Base-by-base conservation (phyloP, 164 flowering plant species). In the Vitis rotundifolia region DNA sequence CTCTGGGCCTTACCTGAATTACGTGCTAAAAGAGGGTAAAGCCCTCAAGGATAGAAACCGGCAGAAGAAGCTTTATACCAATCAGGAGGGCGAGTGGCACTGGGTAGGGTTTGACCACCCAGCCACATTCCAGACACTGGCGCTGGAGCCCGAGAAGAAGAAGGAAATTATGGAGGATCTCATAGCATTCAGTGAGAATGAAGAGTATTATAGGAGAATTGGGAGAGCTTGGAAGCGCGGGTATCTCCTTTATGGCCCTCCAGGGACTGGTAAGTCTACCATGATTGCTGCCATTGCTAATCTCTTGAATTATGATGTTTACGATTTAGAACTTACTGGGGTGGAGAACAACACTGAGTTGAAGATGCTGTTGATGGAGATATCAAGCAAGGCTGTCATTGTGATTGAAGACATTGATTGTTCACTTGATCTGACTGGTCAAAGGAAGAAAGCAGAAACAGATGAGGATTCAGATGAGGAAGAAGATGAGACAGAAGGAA, bases 241-340 rank as follows among this genome's bases (percentile, higher is more conserved):
- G 9, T 82, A 86, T 63, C 77, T 86, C 1, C 80, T 86, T 0
- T 73, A 79, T 54, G 90, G 89, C 3, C 86, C 86, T 2, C 84
- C 86, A 0, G 86, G 86, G 13, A 80, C 86, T 0, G 86, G 86
- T 0, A 84, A 86, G 18, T 86, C 90, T 0, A 86, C 85, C 3
- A 82, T 86, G 86, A 81, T 86, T 14, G 85, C 90, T 2, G 87
- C 87, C 12, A 87, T 87, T 72, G 88, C 90, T 3, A 87, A 87
- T 59, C 53, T 78, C 22, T 14, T 85, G 67, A 49, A 57, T 5
- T 83, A 84, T 60, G 87, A 85, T 56, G 26, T 85, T 1, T 85
- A 83, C 67, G 86, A 81, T 72, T 76, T 85, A n/a, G 88, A 85
- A 58, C 65, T 83, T 1, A 81, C 86, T 1, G 68, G 79, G 1